Evolutionary conservation across 1,284 basidiomycete species (phyloP).

Genomic region (Cryptococcus amylolentus): DNA sequence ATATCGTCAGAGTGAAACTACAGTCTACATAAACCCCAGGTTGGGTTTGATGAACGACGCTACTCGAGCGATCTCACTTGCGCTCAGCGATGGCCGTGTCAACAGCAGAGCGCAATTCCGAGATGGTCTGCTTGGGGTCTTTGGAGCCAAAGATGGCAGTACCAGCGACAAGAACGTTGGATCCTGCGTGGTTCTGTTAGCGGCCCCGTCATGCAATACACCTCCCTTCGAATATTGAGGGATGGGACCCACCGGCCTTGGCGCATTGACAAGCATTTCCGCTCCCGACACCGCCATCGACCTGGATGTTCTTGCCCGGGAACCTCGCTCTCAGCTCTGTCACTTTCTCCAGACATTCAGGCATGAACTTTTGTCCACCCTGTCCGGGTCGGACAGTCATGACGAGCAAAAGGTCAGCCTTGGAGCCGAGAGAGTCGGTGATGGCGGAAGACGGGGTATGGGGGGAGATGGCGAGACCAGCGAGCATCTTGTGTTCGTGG

Average conservation of each 20-base stretch:
- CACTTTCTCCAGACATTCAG: slow-evolving; percentile 75
- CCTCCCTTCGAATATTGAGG: not conserved
- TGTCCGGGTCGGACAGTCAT: slow-evolving; percentile 95
- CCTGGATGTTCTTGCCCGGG: slow-evolving; percentile 84
- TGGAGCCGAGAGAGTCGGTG: slow-evolving; percentile 71
- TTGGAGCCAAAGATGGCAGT: slow-evolving; percentile 88
- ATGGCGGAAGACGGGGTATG: slow-evolving; percentile 82
- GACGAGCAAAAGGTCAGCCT: slow-evolving; percentile 89
- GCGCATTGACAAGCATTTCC: slow-evolving; percentile 87
- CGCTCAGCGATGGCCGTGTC: slow-evolving; percentile 52
- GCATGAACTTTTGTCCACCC: slow-evolving; percentile 95
- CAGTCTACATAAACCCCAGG: not conserved
- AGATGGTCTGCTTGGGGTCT: slow-evolving; percentile 74
- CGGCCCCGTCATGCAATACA: not conserved
- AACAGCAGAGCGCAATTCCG: slow-evolving; percentile 66
- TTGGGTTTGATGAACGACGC: no score
- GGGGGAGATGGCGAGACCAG: slow-evolving; percentile 90
- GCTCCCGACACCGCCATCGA: slow-evolving; percentile 94
- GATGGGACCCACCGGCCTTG: slow-evolving; percentile 66
- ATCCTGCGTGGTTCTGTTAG: slow-evolving; percentile 56
- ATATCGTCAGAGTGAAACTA: not conserved
- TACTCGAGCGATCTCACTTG: not conserved
- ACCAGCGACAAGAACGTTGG: slow-evolving; percentile 97
- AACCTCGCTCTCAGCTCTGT: slow-evolving; percentile 87
- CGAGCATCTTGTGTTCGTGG: slow-evolving; percentile 68